Base-by-base conservation (phyloP, 768 basidiomycete species). In the Pleurotus pulmonarius region DNA sequence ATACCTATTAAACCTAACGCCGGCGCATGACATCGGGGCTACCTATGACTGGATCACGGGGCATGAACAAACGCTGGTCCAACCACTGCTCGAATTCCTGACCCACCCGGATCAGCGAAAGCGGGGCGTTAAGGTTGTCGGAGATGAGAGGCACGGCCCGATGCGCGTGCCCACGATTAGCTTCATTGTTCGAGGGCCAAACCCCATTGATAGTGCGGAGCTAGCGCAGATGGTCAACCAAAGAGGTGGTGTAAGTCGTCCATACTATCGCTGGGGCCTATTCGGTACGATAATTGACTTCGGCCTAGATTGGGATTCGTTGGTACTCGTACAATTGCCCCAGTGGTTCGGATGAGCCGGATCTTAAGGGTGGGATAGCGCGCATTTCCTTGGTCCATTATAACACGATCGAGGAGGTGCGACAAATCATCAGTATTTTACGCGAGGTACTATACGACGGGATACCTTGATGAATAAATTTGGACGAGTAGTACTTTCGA, bases 341-440 rank as follows among this genome's bases (percentile, higher is more conserved):
- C 4, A n/a, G 22, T 13, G 22, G 22, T 12, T n/a, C 22, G 1
- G 22, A n/a, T 5, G 26, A 22, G n/a, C 57, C 87, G 46, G 81
- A 86, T 61, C 64, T 75, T 0, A 73, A 77, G 0, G 88, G 90
- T 57, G 88, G 83, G 0, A 83, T 88, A 1, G 85, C 90, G 20
- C 81, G 90, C 3, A 82, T 91, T 55, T 89, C 88, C 2, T 66
- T 92, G 29, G 87, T 90, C 22, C 90, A 91, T 61, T 90, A 90
- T 62, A 90, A 90, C 63, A 90, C 89, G 0, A 73, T 86, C 3
- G 78, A 83, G 57, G 88, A 91, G 61, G 87, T 90, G 1, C 68
- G 82, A 52, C 72, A 60, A 62, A 83, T 91, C 59, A 77, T 89
- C 26, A 69, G 68, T 0, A 68, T 83, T 46, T 65, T 88, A 54